Evolutionary conservation across 208 protist genomes (phyloP).

Genomic region (Trichomonas vaginalis): DNA sequence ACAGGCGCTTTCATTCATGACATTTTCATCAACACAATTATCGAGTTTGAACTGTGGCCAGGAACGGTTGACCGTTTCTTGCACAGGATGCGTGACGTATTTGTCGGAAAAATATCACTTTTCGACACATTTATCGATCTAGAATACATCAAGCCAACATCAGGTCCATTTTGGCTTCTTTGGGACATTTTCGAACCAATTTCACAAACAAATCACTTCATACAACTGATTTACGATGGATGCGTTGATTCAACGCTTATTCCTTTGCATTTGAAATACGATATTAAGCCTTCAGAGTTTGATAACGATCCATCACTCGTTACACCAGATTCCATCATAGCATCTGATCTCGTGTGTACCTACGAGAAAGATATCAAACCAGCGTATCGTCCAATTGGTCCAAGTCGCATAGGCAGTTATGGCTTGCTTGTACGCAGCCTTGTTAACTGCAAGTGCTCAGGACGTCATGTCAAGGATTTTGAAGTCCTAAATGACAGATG

Average conservation of each 20-base stretch:
- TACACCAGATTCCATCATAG: neutral
- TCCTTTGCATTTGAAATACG: neutral
- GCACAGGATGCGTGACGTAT: neutral
- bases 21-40: neutral
- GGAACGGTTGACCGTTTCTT: neutral
- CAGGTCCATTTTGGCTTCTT: neutral
- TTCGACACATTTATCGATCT: neutral
- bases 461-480: neutral
- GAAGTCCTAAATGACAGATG: neutral
- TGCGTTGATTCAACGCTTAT: neutral
- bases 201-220: neutral
- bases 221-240: neutral
- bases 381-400: neutral
- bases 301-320: neutral
- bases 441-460: neutral
- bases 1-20: neutral
- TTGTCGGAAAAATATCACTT: neutral
- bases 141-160: neutral
- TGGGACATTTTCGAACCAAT: neutral
- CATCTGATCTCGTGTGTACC: neutral
- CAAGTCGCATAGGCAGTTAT: neutral
- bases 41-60: constrained; percentile 1
- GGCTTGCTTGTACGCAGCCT: neutral
- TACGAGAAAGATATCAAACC: neutral
- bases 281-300: neutral